These are phyloP conservation scores for Funneliformis geosporum DNA, from an alignment of 192 early-diverging fungal species.

Conservation along the genomic window DNA sequence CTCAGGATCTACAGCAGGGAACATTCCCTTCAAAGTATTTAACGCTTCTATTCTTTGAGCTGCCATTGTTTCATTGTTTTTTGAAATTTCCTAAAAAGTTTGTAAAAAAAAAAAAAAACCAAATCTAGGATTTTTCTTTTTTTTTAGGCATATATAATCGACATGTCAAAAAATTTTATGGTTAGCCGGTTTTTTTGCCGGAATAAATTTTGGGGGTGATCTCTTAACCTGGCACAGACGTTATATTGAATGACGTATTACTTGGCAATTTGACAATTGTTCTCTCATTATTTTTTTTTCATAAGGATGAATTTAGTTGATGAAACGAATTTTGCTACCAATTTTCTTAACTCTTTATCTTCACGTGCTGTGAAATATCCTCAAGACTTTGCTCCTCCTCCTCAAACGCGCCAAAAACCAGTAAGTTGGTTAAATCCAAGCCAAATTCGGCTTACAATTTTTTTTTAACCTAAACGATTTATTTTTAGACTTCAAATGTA, in stretches of 20 bases:
- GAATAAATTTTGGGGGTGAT: too few species aligned
- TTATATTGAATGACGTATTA: too few species aligned
- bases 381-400: conserved; percentile 28
- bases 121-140: too few species aligned
- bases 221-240: too few species aligned
- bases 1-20: conserved; percentile 54
- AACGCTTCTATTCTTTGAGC: conserved; percentile 37
- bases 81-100: too few species aligned
- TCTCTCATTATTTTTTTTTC: background rate
- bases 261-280: too few species aligned
- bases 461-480: background rate
- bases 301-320: conserved; percentile 24
- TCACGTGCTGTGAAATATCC: conserved; percentile 27
- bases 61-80: background rate
- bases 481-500: background rate
- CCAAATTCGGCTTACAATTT: background rate
- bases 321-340: conserved; percentile 19
- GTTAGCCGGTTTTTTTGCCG: too few species aligned
- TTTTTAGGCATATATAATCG: too few species aligned
- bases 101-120: too few species aligned
- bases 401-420: conserved; percentile 20
- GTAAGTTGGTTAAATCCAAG: background rate
- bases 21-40: conserved; percentile 51
- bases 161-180: too few species aligned
- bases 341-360: conserved; percentile 10